These are phyloP conservation scores for Phytophthora cactorum DNA, from an alignment of 352 stramenopile species.

Conservation along the genomic window DNA sequence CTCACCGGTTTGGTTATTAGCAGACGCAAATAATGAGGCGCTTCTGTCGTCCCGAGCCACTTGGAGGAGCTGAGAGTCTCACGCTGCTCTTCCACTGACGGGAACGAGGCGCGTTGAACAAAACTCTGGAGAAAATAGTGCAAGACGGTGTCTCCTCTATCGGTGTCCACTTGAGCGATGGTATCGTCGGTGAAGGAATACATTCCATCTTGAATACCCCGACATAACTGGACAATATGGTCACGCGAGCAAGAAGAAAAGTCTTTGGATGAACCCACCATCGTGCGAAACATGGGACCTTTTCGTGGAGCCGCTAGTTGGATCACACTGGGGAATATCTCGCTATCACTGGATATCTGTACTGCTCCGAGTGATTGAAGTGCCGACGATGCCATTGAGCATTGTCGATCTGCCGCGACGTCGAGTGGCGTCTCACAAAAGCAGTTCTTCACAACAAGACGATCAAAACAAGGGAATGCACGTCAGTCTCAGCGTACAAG, in stretches of 20 bases:
- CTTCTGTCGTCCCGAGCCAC: slow-evolving; percentile 46
- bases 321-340: slow-evolving; percentile 40
- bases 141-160: slow-evolving; percentile 54
- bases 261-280: slow-evolving; percentile 26
- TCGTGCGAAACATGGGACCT: slow-evolving; percentile 36
- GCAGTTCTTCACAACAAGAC: slow-evolving; percentile 45
- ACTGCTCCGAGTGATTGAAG: slow-evolving; percentile 44
- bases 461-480: neutral
- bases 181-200: slow-evolving; percentile 46
- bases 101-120: slow-evolving; percentile 36
- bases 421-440: slow-evolving; percentile 46
- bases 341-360: slow-evolving; percentile 41
- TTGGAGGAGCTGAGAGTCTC: slow-evolving; percentile 28
- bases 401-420: slow-evolving; percentile 39
- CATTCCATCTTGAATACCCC: slow-evolving; percentile 46
- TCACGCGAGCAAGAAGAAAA: slow-evolving; percentile 46
- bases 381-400: slow-evolving; percentile 32
- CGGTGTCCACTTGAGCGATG: slow-evolving; percentile 43
- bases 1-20: slow-evolving; percentile 50
- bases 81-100: slow-evolving; percentile 42
- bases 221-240: slow-evolving; percentile 42
- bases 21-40: slow-evolving; percentile 33
- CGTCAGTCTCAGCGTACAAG: slow-evolving; percentile 1
- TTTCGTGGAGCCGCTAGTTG: slow-evolving; percentile 20
- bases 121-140: slow-evolving; percentile 58